Evolutionary conservation across 768 basidiomycete species (phyloP), one percentile per base, ranked within the genome.

Genomic region (Multifurca ochricompacta): DNA sequence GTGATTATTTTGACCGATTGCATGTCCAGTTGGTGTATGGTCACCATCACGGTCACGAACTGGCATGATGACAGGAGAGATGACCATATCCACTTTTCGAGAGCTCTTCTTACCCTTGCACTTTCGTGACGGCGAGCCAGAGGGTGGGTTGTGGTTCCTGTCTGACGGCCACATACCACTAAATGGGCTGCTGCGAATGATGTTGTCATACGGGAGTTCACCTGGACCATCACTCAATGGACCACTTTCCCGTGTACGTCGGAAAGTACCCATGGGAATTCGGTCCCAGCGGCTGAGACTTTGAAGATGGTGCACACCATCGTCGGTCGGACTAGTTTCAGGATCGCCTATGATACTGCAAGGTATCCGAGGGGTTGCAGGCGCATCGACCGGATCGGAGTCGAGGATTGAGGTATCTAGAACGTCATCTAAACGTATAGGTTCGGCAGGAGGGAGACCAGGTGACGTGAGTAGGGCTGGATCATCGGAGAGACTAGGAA

Each of bases 401-500:
- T 81, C 82, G 18, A 89, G 71, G 67, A 85, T 80, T 0, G 87
- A 82, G 1, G 82, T 74, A 53, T 91, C 85, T 32, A 91, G 73
- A 16, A 91, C 87, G 61, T 91, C 88, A 61, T 87, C 80, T 19
- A 91, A 74, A 56, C 78, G 76, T 40, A 85, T 79, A 10, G 79
- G 72, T 54, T 82, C 77, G 61, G 61, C 1, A 49, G 53, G 31
- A 64, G 52, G 31, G 52, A 60, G 23, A 64, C 59, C 21, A 73
- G 74, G 43, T n/a, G 45, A 44, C 16, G 49, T 44, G 73, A 73
- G 35, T 72, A 71, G 4, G 69, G 51, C 68, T 64, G 37, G 70
- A 59, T 43, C 68, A 62, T 34, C 65, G 65, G 54, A 47, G n/a
- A 40, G 50, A 16, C 3, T 31, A 35, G 55, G 50, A 5, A 56